Percentiles rank a stretch among this genome's conserved stretches.
These are phyloP conservation scores for Terana coerulea DNA, from an alignment of 768 basidiomycete genomes.

Conservation along the genomic window DNA sequence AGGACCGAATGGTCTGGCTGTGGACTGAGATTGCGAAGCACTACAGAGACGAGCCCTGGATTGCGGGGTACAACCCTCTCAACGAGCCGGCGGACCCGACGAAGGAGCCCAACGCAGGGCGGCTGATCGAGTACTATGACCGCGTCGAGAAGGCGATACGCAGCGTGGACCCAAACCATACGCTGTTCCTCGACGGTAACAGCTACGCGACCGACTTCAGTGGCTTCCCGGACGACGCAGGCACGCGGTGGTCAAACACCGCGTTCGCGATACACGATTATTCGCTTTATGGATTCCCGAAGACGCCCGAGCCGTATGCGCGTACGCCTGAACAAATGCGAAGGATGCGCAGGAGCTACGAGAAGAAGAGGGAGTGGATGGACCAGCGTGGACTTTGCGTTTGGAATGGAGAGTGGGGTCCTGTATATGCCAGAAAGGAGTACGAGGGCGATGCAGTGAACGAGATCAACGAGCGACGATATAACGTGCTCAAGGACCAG, in stretches of 20 bases:
- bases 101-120: constrained; percentile 39
- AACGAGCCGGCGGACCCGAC: constrained; percentile 80
- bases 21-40: constrained; percentile 75
- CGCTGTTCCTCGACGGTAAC: constrained; percentile 81
- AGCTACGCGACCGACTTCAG: constrained; percentile 81
- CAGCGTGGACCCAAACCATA: constrained; percentile 62
- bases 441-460: constrained; percentile 54
- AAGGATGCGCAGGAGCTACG: constrained; percentile 54
- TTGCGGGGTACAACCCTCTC: constrained; percentile 82
- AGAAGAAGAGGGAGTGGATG: constrained; percentile 79
- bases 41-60: constrained; percentile 74
- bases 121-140: constrained; percentile 66
- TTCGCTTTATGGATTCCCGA: constrained; percentile 69
- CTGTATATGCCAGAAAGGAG: constrained; percentile 65
- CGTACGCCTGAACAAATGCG: constrained; percentile 48
- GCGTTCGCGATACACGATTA: constrained; percentile 82
- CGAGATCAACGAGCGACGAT: constrained; percentile 59
- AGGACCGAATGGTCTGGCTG: constrained; percentile 72
- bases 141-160: constrained; percentile 69
- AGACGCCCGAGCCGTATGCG: constrained; percentile 49
- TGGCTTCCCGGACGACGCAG: constrained; percentile 55
- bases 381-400: constrained; percentile 60
- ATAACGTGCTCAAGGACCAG: constrained; percentile 69
- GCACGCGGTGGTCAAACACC: constrained; percentile 63
- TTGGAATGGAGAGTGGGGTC: constrained; percentile 84